Evolutionary conservation across 805 yeast species (phyloP), one percentile per base, ranked within the genome.

Genomic region (Wickerhamiella sergipiensis): DNA sequence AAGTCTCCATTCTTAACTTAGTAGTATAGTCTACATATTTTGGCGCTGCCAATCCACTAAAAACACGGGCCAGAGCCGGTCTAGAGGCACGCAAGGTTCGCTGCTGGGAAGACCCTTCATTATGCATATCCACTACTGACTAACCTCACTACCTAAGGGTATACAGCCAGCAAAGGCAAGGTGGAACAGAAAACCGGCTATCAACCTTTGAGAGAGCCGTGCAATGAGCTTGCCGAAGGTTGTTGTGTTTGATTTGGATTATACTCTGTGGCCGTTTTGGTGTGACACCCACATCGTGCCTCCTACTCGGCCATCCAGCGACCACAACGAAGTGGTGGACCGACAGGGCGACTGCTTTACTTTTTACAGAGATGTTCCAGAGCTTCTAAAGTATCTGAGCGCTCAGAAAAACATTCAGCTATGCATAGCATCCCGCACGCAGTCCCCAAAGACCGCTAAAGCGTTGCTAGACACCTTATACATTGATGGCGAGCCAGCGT

Each of bases 241-340:
- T 1, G 80, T 82, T 10, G 88, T 83, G 0, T 81, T 83, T 61
- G 92, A 83, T 57, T 66, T 83, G 43, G 92, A 83, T 62, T 83
- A 79, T 60, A 83, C 92, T 0, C 64, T 83, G 33, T 83, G 92
- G 92, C 89, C 67, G 48, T 79, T 81, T 54, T 83, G 89, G 89
- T 83, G 89, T 64, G 89, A 83, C 58, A 82, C 86, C 0, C 89
- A 83, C 59, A 71, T 84, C 19, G 63, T 70, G 2, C 67, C 77
- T 7, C 89, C 89, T 0, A 52, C 81, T 21, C 69, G 68, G 50
- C 59, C 64, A 1, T 55, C 69, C n/a, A 51, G 54, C 18, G 59
- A 66, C 15, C 66, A 66, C 12, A 59, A 64, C 15, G 59, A 64
- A 3, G 69, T 81, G 1, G 66, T 70, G 1, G 90, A 83, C 58